Evolutionary conservation across 192 early-diverging fungal genomes (phyloP), one percentile per base, ranked within the genome.

Genomic region (Umbelopsis sp.): DNA sequence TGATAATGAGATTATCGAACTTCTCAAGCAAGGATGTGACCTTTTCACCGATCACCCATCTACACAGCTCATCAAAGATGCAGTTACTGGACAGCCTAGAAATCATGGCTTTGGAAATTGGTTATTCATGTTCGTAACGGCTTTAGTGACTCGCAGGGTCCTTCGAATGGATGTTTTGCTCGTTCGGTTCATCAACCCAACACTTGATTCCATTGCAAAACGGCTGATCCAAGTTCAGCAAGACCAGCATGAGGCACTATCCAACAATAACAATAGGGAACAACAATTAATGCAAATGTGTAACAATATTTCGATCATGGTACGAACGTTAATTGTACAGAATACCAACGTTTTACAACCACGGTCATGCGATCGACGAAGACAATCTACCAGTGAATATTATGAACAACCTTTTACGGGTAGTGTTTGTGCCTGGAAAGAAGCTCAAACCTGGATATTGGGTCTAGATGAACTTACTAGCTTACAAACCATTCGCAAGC

Each of bases 281-380:
- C 56, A 62, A 5, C 26, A 29, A 34, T 44, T 72, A 32, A 22
- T 78, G 4, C 45, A 77, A 43, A 47, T 79, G n/a, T 71, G 77
- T 49, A 68, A 70, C 17, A 84, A 84, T 47, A 62, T 81, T 21
- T 68, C 68, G 8, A 52, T 69, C 14, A 50, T 84, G 31, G 43
- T 81, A 24, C 72, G 82, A 36, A 31, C 81, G 20, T 68, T 84
- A 51, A 52, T 84, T 53, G 70, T 81, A 3, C 77, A 81, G 56
- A 72, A 77, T 52, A 62, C 56, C 56, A 62, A 62, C 26, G n/a
- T 62, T 6, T 29, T 62, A 20, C 10, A 34, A n/a, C 31, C 25
- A 34, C 56, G 31, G 34, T 62, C 56, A 11, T 11, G 9, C 7
- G 56, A 32, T 12, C 56, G 56, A 62, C 26, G 56, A 14, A 29